phyloP scores from a whole-genome alignment of 2,329 filamentous ascomycete genomes.

The Hymenoscyphus infarciens region DNA sequence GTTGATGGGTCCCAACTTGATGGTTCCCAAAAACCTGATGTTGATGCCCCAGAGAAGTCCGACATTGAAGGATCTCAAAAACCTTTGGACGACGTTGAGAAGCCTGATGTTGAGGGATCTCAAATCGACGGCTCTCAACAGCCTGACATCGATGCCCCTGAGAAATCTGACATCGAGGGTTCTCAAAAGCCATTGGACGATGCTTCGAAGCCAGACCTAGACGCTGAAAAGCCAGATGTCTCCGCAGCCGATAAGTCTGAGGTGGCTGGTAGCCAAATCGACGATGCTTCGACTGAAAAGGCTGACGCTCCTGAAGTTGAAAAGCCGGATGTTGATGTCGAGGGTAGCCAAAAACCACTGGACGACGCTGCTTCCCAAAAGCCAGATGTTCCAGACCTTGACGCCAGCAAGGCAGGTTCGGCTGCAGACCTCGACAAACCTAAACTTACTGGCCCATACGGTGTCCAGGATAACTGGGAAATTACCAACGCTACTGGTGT shows the following conservation, averaged over 20 bases:
- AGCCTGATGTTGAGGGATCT: background rate
- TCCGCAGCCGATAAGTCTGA: constrained; percentile 2
- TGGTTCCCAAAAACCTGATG: background rate
- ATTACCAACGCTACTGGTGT: constrained; percentile 53
- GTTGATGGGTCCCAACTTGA: background rate
- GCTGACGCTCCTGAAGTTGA: background rate
- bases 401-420: background rate
- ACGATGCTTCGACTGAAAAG: background rate
- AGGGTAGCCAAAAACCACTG: constrained; percentile 23
- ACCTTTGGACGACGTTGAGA: constrained; percentile 18
- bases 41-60: background rate
- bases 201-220: constrained; percentile 5
- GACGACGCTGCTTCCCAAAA: constrained; percentile 5
- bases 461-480: constrained; percentile 49
- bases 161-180: background rate
- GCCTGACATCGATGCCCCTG: background rate
- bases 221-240: constrained; percentile 4
- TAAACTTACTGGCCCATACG: constrained; percentile 48
- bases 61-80: background rate
- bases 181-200: constrained; percentile 16
- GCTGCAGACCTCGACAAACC: constrained; percentile 43
- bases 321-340: constrained; percentile 26
- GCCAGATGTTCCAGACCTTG: constrained; percentile 6
- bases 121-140: too few species aligned
- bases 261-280: background rate